Evolutionary conservation across 2,329 filamentous ascomycete genomes (phyloP).

Genomic region (Pestalotiopsis sp.): DNA sequence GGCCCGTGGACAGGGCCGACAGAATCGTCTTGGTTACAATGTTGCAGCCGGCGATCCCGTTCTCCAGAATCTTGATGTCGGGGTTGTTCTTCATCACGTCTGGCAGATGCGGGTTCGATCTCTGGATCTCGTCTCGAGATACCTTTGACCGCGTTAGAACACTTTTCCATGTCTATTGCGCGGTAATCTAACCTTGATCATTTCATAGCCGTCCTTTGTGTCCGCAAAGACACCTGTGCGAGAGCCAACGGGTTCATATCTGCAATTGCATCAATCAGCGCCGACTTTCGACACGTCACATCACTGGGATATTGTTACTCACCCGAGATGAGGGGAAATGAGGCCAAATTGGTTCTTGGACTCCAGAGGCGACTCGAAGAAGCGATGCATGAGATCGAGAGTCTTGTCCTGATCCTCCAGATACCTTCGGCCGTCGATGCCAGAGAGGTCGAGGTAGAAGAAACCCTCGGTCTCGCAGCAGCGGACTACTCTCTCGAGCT

Average conservation of each 20-base stretch:
- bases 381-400: constrained; percentile 54
- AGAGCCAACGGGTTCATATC: constrained; percentile 50
- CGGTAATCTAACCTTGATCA: constrained; percentile 42
- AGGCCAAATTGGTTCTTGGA: constrained; percentile 58
- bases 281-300: not conserved
- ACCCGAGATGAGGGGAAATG: constrained; percentile 53
- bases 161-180: not conserved
- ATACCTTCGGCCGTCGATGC: constrained; percentile 53
- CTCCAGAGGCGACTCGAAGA: constrained; percentile 53
- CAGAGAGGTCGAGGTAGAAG: constrained; percentile 56
- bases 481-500: constrained; percentile 51
- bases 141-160: constrained; percentile 22
- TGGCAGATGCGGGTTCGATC: constrained; percentile 45
- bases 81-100: constrained; percentile 47
- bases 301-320: constrained; percentile 16
- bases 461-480: constrained; percentile 52
- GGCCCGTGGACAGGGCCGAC: constrained; percentile 48
- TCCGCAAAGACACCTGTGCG: constrained; percentile 46
- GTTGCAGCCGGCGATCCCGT: constrained; percentile 50
- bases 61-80: constrained; percentile 48
- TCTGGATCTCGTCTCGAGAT: constrained; percentile 50
- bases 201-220: constrained; percentile 54
- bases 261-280: constrained; percentile 16
- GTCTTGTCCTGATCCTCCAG: constrained; percentile 53
- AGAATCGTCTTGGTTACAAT: constrained; percentile 51